A percentile compares a stretch with the other conserved stretches of the same genome.
These are phyloP conservation scores for Colletotrichum sp. DNA, from an alignment of 2,329 filamentous ascomycete genomes.

Conservation along the genomic window DNA sequence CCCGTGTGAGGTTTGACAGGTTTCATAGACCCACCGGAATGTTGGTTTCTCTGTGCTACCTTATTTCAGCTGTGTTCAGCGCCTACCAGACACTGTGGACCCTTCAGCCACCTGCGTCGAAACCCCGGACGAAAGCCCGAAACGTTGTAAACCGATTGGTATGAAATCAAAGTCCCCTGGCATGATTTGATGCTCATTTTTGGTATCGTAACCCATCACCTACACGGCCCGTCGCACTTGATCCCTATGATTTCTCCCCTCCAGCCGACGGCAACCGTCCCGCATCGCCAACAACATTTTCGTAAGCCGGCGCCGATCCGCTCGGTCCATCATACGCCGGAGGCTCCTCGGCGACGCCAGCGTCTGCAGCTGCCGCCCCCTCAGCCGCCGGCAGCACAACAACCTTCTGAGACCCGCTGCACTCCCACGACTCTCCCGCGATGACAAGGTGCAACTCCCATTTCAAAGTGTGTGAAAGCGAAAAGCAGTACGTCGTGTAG, in stretches of 20 bases:
- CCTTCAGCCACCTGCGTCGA: too few species aligned
- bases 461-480: not conserved
- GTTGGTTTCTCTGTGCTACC: too few species aligned
- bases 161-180: too few species aligned
- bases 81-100: too few species aligned
- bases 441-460: not conserved
- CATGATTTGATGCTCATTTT: not conserved
- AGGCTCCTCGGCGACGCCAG: not conserved
- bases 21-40: too few species aligned
- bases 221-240: not conserved
- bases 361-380: rapidly evolving
- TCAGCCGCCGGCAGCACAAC: not conserved
- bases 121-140: too few species aligned
- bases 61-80: too few species aligned
- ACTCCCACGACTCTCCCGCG: not conserved
- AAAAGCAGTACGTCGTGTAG: not conserved
- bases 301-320: not conserved
- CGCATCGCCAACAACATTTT: not conserved
- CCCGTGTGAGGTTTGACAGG: too few species aligned
- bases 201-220: not conserved
- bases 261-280: rapidly evolving
- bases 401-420: not conserved
- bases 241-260: not conserved
- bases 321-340: not conserved
- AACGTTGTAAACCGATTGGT: too few species aligned